Conservation (phyloP, 192 early-diverging fungal genomes). For the Coemansia sp. region DNA sequence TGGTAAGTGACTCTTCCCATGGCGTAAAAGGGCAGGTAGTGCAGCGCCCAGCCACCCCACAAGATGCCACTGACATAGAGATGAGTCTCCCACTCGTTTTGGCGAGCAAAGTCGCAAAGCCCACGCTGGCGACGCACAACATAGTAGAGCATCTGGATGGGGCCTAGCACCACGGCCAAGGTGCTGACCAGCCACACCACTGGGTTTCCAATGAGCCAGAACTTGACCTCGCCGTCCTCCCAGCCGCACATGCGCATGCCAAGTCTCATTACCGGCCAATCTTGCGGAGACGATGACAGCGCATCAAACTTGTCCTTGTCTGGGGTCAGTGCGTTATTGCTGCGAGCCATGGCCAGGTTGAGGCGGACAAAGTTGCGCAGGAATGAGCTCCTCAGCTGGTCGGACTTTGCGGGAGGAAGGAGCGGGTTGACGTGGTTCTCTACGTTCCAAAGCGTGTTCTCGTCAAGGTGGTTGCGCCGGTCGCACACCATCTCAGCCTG, state of each 20-base stretch:
- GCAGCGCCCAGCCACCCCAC: slow-evolving; percentile 86
- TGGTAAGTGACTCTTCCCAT: slow-evolving; percentile 97
- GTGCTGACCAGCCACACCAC: slow-evolving; percentile 84
- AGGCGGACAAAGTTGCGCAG: slow-evolving; percentile 82
- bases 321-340: slow-evolving; percentile 92
- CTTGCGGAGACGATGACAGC: slow-evolving; percentile 57
- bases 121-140: slow-evolving; percentile 62
- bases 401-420: slow-evolving; percentile 66
- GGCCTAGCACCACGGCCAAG: slow-evolving; percentile 35
- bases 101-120: slow-evolving; percentile 10
- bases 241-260: slow-evolving; percentile 95
- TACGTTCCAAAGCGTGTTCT: slow-evolving; percentile 89
- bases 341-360: slow-evolving; percentile 94
- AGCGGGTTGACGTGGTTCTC: slow-evolving; percentile 80
- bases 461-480: slow-evolving; percentile 58
- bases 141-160: slow-evolving; percentile 28
- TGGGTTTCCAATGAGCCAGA: slow-evolving; percentile 91
- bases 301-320: slow-evolving; percentile 88
- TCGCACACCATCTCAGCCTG: slow-evolving; percentile 93
- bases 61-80: slow-evolving; percentile 69
- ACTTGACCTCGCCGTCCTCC: slow-evolving; percentile 83
- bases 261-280: slow-evolving; percentile 86
- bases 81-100: slow-evolving; percentile 69
- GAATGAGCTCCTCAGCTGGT: slow-evolving; percentile 71
- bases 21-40: slow-evolving; percentile 91